Evolutionary conservation across 352 stramenopile species (phyloP).

Genomic region (Phytophthora constricta): DNA sequence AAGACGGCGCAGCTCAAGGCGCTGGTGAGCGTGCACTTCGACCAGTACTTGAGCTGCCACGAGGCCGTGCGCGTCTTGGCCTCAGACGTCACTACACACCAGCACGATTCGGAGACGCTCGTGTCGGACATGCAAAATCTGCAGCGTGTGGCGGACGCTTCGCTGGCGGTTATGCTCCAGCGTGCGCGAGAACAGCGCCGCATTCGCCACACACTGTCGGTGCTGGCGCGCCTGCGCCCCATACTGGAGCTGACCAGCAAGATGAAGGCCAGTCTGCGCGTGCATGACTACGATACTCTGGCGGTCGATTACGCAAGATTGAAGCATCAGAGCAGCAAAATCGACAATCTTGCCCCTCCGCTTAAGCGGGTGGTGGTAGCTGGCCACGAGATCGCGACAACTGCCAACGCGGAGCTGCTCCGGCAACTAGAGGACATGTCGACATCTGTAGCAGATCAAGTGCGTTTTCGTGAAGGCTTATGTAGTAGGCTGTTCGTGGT

Average conservation of each 20-base stretch:
- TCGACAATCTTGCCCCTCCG: slow-evolving; percentile 49
- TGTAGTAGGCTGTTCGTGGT: not conserved
- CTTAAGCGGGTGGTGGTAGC: slow-evolving; percentile 65
- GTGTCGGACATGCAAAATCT: slow-evolving; percentile 61
- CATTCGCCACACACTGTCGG: slow-evolving; percentile 76
- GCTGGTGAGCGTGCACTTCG: slow-evolving; percentile 81
- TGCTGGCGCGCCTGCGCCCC: slow-evolving; percentile 69
- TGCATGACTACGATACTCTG: slow-evolving; percentile 75
- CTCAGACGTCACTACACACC: slow-evolving; percentile 67
- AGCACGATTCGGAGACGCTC: slow-evolving; percentile 63
- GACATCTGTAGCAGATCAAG: slow-evolving; percentile 65
- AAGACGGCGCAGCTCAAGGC: slow-evolving; percentile 88
- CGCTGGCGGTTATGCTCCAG: slow-evolving; percentile 80
- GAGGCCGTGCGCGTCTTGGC: slow-evolving; percentile 71
- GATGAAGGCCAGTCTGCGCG: slow-evolving; percentile 73
- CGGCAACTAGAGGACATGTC: slow-evolving; percentile 68
- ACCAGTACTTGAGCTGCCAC: slow-evolving; percentile 86
- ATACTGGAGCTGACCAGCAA: slow-evolving; percentile 80
- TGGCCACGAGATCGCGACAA: slow-evolving; percentile 64
- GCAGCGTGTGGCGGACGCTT: slow-evolving; percentile 65
- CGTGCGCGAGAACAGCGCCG: slow-evolving; percentile 76
- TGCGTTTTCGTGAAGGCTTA: slow-evolving; percentile 14
- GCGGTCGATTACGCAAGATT: slow-evolving; percentile 75
- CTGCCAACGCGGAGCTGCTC: slow-evolving; percentile 68
- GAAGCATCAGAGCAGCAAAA: slow-evolving; percentile 71